phyloP scores from a whole-genome alignment of 495 filamentous ascomycete species.

The Amorphotheca resinae region DNA sequence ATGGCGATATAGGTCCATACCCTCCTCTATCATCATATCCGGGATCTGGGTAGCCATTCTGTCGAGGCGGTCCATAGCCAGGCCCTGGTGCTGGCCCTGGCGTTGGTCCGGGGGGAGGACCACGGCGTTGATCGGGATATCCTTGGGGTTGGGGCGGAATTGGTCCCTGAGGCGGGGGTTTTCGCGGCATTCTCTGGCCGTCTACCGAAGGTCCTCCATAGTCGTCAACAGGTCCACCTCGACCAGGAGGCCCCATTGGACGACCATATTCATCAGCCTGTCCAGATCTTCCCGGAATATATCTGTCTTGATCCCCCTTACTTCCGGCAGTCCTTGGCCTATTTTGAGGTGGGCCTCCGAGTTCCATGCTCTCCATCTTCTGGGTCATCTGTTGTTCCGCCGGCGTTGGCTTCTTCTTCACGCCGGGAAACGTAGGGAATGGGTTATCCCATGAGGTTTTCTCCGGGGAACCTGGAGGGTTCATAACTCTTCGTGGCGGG shows the following conservation, averaged over 20 bases:
- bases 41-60: conserved; percentile 16
- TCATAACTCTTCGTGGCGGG: conserved; percentile 8
- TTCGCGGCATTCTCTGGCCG: conserved; percentile 13
- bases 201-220: conserved; percentile 16
- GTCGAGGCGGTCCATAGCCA: conserved; percentile 23
- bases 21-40: conserved; percentile 16
- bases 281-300: too few species aligned
- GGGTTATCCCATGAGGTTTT: conserved; percentile 50
- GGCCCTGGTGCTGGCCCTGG: conserved; percentile 11
- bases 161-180: conserved; percentile 13
- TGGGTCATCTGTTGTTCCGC: conserved; percentile 35
- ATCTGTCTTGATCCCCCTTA: conserved; percentile 3
- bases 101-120: conserved; percentile 11
- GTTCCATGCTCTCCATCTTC: conserved; percentile 46
- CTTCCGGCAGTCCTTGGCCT: conserved; percentile 4
- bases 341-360: conserved; percentile 28
- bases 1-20: conserved; percentile 16
- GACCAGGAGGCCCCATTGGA: too few species aligned
- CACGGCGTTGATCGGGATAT: conserved; percentile 18
- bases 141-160: conserved; percentile 7
- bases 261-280: too few species aligned
- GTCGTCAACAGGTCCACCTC: conserved; percentile 10
- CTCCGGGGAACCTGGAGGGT: conserved; percentile 31
- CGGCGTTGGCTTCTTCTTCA: conserved; percentile 32
- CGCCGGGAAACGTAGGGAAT: conserved; percentile 52